Base-by-base conservation (phyloP, 2,329 filamentous ascomycete genomes). In the Coleophoma crateriformis region DNA sequence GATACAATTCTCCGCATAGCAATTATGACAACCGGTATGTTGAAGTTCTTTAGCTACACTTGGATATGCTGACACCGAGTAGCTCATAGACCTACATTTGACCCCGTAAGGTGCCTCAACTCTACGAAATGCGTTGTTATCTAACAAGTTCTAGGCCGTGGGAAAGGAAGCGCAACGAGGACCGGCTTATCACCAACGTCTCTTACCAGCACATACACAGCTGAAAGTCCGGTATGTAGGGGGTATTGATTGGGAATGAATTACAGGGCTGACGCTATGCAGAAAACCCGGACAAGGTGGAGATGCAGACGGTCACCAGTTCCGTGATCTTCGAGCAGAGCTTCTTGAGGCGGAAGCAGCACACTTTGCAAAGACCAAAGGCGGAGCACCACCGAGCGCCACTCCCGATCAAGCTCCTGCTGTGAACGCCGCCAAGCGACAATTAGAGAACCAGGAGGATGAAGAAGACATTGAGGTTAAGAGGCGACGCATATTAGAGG, bases 151-250 rank as follows among this genome's bases (percentile, higher is more conserved):
- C 49, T 56, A 90, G 87, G 91, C 92, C 39, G 84, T 86, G 66
- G 94, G 94, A 67, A 96, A 96, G 77, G 94, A 99, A 71, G 90
- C 91, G 62, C 86, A 90, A 52, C 87, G 90, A 63, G 94, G 94
- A 44, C 88, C 90, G 45, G 92, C 90, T 61, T 97, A 96, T 74
- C 94, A 99, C 67, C 92, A 97, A 71, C 87, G 94, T 61, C 86
- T 97, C 14, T 84, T 96, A 13, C 92, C 94, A 33, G 94, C 94
- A 33, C 87, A 99, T 69, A 97, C 89, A 12, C 85, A 89, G 56
- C 84, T 99, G 65, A 99, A 99, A 73, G 87, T 85, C 66, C 82
- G 90, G 75, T 84, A 79, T 43, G 74, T 50, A 7, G 15, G 13
- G 10, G 7, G 12, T 35, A 8, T 6, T 35, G 12, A 7, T 17